These are phyloP conservation scores for Arthrocladium fulminans DNA, from an alignment of 2,329 filamentous ascomycete genomes.

Conservation along the genomic window DNA sequence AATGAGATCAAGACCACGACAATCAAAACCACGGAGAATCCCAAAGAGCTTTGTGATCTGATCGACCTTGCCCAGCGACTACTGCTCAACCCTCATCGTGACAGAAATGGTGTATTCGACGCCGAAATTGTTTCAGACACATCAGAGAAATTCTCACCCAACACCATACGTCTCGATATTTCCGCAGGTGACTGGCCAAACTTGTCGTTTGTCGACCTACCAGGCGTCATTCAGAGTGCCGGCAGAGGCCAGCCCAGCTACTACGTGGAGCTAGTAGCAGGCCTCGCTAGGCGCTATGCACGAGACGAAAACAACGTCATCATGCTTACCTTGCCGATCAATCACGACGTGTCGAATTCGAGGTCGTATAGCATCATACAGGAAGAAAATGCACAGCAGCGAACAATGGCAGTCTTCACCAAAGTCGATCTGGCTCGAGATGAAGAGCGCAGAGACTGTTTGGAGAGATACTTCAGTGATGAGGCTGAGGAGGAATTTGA, in stretches of 20 bases:
- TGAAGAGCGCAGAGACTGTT: slow-evolving; percentile 50
- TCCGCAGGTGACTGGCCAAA: slow-evolving; percentile 61
- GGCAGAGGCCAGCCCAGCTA: slow-evolving; percentile 57
- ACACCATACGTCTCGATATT: slow-evolving; percentile 69
- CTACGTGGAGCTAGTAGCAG: slow-evolving; percentile 62
- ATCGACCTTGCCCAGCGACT: slow-evolving; percentile 70
- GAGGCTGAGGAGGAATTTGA: slow-evolving; percentile 25
- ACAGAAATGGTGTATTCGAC: not conserved
- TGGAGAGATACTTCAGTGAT: slow-evolving; percentile 52
- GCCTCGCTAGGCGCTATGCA: slow-evolving; percentile 63
- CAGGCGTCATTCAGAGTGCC: slow-evolving; percentile 67
- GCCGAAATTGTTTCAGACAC: slow-evolving; percentile 34
- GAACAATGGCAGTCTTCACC: slow-evolving; percentile 69
- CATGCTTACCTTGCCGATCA: slow-evolving; percentile 68
- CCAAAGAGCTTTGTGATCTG: slow-evolving; percentile 55
- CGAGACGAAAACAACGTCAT: slow-evolving; percentile 61
- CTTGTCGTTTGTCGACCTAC: slow-evolving; percentile 75
- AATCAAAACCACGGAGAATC: slow-evolving; percentile 49
- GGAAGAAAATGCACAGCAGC: slow-evolving; percentile 43
- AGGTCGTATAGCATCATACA: slow-evolving; percentile 59
- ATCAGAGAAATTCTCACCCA: slow-evolving; percentile 65
- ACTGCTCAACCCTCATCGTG: slow-evolving; percentile 56
- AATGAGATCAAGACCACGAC: slow-evolving; percentile 48
- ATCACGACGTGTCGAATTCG: slow-evolving; percentile 66
- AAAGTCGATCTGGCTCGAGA: slow-evolving; percentile 66